Percentiles rank a stretch among this genome's conserved stretches.
phyloP scores from a whole-genome alignment of 1,284 basidiomycete species.

The Waitea zeae region DNA sequence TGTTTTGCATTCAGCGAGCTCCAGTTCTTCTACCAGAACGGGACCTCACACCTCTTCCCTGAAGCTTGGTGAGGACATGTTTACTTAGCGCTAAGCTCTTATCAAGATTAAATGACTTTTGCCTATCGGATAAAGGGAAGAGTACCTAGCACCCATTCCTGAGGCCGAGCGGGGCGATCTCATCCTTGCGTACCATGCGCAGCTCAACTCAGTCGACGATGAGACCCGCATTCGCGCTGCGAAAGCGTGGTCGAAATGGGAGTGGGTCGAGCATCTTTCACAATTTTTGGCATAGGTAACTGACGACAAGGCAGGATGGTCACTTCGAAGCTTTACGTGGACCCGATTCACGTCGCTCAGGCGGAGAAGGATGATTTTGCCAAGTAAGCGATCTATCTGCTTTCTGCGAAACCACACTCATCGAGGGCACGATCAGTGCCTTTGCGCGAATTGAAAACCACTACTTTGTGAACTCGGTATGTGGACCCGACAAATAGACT shows the following conservation, averaged over 20 bases:
- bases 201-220: constrained; percentile 64
- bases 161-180: constrained; percentile 66
- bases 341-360: constrained; percentile 50
- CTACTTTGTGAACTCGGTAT: constrained; percentile 69
- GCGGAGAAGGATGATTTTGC: constrained; percentile 64
- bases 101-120: background rate
- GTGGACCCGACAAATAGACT: constrained; percentile 7
- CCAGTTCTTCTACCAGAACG: constrained; percentile 85
- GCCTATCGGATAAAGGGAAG: constrained; percentile 35
- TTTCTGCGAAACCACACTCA: background rate
- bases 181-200: constrained; percentile 70
- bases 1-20: too few species aligned
- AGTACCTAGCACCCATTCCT: constrained; percentile 69
- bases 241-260: constrained; percentile 81
- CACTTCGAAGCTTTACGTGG: constrained; percentile 59
- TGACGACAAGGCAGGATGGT: constrained; percentile 37
- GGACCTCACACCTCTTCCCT: constrained; percentile 69
- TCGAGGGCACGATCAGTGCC: constrained; percentile 27
- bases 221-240: constrained; percentile 55
- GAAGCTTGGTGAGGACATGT: constrained; percentile 53
- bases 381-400: constrained; percentile 37
- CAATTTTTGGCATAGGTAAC: constrained; percentile 2
- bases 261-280: constrained; percentile 29
- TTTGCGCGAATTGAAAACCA: constrained; percentile 90
- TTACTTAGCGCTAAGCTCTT: too few species aligned